Base-by-base conservation (phyloP, 2,329 filamentous ascomycete species). In the Lizonia empirigonia region DNA sequence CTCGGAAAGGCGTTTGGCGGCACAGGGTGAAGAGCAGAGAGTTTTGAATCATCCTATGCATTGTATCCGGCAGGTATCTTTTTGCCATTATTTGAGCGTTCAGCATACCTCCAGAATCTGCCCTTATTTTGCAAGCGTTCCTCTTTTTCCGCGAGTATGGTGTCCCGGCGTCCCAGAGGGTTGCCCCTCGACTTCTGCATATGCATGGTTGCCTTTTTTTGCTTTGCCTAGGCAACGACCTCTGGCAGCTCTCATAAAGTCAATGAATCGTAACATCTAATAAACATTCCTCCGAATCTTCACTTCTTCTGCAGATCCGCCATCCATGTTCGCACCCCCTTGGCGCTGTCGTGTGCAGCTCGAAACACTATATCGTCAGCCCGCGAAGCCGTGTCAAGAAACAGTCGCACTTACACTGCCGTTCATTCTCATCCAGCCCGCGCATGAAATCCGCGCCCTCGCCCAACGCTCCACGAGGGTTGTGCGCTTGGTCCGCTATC, bases 371-470 rank as follows among this genome's bases (percentile, higher is more conserved):
- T 1, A 19, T 15, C 18, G 6, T 36, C 23, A 10, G 46, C 59
- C 24, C 60, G 53, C 48, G 36, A 24, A n/a, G 7, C 22, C 15
- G 4, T 12, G 5, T 5, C 18, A 23, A 8, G 24, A 15, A 24
- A 29, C 15, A 18, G 30, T 15, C 27, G 4, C 9, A 74, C 78
- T 68, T 68, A 85, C 83, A 66, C 53, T 82, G 82, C 62, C 92
- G 82, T 77, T 99, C 94, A 73, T 86, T 91, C 77, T 97, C 92
- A 67, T 97, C 94, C 48, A 99, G 74, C 0, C 92, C 91, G 23
- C 89, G 81, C 63, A 97, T 77, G 64, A 97, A 97, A 61, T 97
- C 92, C 50, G 86, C 86, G 2, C 86, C 78, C 39, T 85, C 83
- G 3, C 82, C 81, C 32, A 84, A 53, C 9, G 87, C 87, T 12